Evolutionary conservation across 176 grass and related monocot genomes (phyloP).

Genomic region (Aegilops umbellulata): DNA sequence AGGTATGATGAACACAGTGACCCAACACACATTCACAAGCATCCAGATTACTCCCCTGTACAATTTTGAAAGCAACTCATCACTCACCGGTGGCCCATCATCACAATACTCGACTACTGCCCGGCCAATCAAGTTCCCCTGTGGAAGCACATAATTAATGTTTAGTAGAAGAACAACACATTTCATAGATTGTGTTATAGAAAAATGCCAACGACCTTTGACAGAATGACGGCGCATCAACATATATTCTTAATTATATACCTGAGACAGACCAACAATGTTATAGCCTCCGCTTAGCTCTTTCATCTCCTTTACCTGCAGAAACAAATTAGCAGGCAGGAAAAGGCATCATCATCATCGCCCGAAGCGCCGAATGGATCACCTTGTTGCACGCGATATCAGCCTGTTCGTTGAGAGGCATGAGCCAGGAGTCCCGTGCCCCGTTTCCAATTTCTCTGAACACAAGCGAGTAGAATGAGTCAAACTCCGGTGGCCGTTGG

Average conservation of each 20-base stretch:
- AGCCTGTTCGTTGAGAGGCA: constrained; percentile 88
- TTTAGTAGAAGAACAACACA: background rate
- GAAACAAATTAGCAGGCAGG: constrained; percentile 12
- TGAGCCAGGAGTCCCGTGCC: constrained; percentile 75
- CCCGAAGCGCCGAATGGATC: background rate
- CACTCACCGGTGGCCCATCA: constrained; percentile 58
- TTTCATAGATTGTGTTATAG: too few relatives aligned
- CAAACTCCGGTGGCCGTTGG: background rate
- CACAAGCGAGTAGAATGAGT: background rate
- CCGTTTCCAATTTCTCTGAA: constrained; percentile 78
- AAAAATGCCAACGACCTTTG: too few relatives aligned
- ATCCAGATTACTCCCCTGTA: background rate
- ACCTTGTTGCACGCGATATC: constrained; percentile 81
- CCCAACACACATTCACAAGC: background rate
- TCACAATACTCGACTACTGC: constrained; percentile 86
- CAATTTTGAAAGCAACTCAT: constrained; percentile 29
- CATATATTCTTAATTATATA: background rate
- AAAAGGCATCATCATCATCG: background rate
- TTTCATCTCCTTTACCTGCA: constrained; percentile 79
- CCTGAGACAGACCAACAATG: constrained; percentile 94
- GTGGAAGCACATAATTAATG: constrained; percentile 5
- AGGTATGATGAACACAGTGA: background rate
- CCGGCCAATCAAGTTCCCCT: constrained; percentile 94
- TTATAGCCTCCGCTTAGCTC: constrained; percentile 74
- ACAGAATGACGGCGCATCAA: too few relatives aligned